These are phyloP conservation scores for Aeminium ludgeri DNA, from an alignment of 495 filamentous ascomycete genomes.

Conservation along the genomic window DNA sequence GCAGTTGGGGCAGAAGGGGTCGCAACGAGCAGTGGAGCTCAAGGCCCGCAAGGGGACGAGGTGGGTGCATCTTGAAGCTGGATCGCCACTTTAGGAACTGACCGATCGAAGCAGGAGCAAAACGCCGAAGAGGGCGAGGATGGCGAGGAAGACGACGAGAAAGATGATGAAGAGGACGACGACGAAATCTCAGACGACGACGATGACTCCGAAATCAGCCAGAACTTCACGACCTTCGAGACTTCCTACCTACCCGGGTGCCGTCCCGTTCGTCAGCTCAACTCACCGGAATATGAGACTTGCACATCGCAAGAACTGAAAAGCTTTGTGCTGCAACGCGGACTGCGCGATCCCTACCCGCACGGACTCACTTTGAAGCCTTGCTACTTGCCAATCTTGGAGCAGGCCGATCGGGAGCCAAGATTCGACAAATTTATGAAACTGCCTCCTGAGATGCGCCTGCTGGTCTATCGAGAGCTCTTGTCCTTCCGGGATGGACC, in stretches of 20 bases:
- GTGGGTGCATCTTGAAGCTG: no score
- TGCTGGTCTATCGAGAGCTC: background rate
- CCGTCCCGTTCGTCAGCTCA: background rate
- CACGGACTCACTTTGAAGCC: constrained; percentile 2
- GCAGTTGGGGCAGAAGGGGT: no score
- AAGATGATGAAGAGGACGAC: no score
- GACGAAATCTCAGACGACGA: no score
- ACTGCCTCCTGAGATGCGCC: constrained; percentile 3
- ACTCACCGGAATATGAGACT: background rate
- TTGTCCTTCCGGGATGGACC: background rate
- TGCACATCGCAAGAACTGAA: background rate
- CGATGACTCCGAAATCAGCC: no score
- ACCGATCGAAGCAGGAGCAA: no score
- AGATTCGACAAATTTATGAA: constrained; percentile 2
- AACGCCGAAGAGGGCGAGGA: no score
- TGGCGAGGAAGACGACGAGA: no score
- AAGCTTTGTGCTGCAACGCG: background rate
- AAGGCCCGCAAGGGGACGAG: no score
- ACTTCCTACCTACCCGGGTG: background rate
- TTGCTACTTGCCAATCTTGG: constrained; percentile 2
- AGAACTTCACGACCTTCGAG: background rate
- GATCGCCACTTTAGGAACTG: no score
- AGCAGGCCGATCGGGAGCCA: background rate
- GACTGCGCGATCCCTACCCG: constrained; percentile 4
- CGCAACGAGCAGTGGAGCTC: no score